These are phyloP conservation scores for Zanthoxylum bungeanum DNA, from an alignment of 345 rosid species.

Conservation along the genomic window DNA sequence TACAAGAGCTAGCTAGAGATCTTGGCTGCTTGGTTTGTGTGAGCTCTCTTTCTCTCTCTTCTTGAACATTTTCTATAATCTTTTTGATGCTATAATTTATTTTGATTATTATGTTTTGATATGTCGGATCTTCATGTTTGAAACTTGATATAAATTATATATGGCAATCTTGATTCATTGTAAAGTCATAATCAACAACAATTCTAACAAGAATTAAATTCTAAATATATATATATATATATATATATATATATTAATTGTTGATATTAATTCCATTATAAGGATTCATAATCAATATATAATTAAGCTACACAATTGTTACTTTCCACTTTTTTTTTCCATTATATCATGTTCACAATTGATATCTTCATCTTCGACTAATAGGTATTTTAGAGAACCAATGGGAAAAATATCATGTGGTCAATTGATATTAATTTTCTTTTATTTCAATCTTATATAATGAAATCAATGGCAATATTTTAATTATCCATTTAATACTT, in stretches of 20 bases:
- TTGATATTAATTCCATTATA: not conserved
- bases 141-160: not conserved
- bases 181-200: slow-evolving; percentile 2
- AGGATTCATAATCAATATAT: not conserved
- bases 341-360: slow-evolving; percentile 21
- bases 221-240: not conserved
- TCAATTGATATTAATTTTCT: too few species aligned
- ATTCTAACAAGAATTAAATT: not conserved
- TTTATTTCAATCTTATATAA: too few species aligned
- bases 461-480: slow-evolving; percentile 2
- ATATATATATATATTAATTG: not conserved
- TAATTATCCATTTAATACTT: not conserved
- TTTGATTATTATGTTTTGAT: not conserved
- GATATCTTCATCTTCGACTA: not conserved
- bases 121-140: not conserved
- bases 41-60: slow-evolving; percentile 21
- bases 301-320: not conserved
- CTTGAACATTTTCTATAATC: not conserved
- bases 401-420: too few species aligned
- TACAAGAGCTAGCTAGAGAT: slow-evolving; percentile 18
- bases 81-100: not conserved
- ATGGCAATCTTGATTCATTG: not conserved
- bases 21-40: slow-evolving; percentile 27
- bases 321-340: slow-evolving; percentile 12
- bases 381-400: not conserved